Evolutionary conservation across 2,329 filamentous ascomycete genomes (phyloP), one percentile per base, ranked within the genome.

Genomic region (Cytospora paraplurivora): DNA sequence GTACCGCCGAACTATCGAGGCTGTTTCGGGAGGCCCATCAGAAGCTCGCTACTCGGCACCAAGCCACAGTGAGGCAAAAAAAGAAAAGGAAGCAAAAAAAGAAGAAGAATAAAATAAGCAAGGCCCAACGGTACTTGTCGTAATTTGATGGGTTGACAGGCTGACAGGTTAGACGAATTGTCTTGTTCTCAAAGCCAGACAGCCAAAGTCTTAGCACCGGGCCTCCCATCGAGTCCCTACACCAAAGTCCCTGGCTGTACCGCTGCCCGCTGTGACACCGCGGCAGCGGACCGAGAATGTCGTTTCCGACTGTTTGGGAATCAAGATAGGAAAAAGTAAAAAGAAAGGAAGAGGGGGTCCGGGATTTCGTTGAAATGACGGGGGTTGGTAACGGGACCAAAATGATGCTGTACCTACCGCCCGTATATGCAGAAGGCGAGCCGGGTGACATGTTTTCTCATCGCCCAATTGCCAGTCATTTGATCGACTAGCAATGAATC

Each of bases 211-310:
- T 56, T 56, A 63, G 59, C 56, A 59, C 49, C 54, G 27, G 27
- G 27, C 27, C 27, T 27, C 27, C 27, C 27, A 27, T 61, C 51
- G 62, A 63, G 52, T 63, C 53, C 17, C 19, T 1, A 44, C 19
- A 37, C 8, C 35, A 2, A 15, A 44, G 33, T 56, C 21, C 38
- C 60, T 38, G 58, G 55, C 44, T 17, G 52, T 63, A 53, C 38
- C 56, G 50, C 61, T 37, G 41, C 41, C 61, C 55, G 61, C 37
- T 35, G 64, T 66, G 61, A 57, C 64, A 66, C 56, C 53, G 64
- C 60, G 55, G 61, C 50, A 53, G 61, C 63, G 61, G 60, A 60
- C 56, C 52, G 61, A 54, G 53, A 49, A 63, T 56, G 52, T 63
- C 56, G 47, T 61, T 62, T 41, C 59, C 63, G 55, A 54, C 34